A percentile compares a stretch with the other conserved stretches of the same genome.
Conservation (phyloP, 805 yeast genomes). For the Schwanniomyces polymorphus region DNA sequence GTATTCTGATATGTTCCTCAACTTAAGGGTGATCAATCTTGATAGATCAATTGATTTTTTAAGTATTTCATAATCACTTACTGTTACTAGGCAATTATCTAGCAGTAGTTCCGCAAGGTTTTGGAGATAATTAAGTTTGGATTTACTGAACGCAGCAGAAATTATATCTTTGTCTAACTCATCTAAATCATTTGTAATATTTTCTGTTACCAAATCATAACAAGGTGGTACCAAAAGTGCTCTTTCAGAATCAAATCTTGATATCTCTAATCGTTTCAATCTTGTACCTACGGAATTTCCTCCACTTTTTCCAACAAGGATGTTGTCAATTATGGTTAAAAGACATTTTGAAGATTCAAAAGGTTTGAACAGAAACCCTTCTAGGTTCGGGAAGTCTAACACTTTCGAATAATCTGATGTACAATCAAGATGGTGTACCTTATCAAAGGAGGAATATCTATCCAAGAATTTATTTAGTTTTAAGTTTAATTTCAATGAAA, state of each 20-base stretch:
- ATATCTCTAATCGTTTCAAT: conserved; percentile 16
- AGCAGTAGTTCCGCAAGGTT: conserved; percentile 20
- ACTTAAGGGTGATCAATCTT: conserved; percentile 24
- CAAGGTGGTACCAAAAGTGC: conserved; percentile 14
- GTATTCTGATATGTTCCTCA: conserved; percentile 37
- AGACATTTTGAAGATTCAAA: conserved; percentile 25
- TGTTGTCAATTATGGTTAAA: conserved; percentile 19
- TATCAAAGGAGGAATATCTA: conserved; percentile 5
- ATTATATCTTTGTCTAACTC: conserved; percentile 12
- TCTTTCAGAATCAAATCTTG: conserved; percentile 17
- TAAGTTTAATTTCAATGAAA: conserved; percentile 27
- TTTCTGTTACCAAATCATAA: conserved; percentile 10
- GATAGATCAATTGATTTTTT: conserved; percentile 16
- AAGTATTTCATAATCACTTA: conserved; percentile 19
- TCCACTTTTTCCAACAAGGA: conserved; percentile 9
- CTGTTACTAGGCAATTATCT: conserved; percentile 20
- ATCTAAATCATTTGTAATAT: conserved; percentile 1
- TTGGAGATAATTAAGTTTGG: conserved; percentile 11
- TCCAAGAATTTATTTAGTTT: conserved; percentile 22
- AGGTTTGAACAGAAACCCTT: conserved; percentile 34
- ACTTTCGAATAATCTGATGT: conserved; percentile 4
- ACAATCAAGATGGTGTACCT: background rate
- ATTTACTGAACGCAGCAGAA: conserved; percentile 6
- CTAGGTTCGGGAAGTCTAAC: conserved; percentile 26
- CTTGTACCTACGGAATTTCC: conserved; percentile 7